Evolutionary conservation across 495 filamentous ascomycete species (phyloP).

Genomic region (Aspergillus cavernicola): DNA sequence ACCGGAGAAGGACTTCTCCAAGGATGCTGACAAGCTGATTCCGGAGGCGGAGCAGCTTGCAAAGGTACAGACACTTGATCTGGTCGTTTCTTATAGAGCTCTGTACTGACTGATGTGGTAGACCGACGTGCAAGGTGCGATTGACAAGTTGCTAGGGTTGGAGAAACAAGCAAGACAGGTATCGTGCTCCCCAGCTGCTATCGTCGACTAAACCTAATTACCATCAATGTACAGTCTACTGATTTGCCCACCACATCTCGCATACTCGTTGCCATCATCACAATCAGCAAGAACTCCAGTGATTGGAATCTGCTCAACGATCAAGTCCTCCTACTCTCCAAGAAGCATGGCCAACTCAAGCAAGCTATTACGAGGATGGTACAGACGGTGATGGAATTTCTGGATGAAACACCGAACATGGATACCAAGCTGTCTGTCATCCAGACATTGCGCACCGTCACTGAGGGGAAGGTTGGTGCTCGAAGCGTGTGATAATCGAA

Average conservation of each 20-base stretch:
- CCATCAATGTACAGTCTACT: slow-evolving; percentile 59
- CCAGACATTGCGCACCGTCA: slow-evolving; percentile 91
- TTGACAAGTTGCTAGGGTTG: slow-evolving; percentile 85
- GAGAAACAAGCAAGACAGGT: slow-evolving; percentile 98
- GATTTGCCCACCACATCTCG: slow-evolving; percentile 93
- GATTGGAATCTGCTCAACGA: slow-evolving; percentile 95
- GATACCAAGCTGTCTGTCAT: slow-evolving; percentile 91
- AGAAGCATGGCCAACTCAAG: slow-evolving; percentile 99
- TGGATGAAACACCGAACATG: slow-evolving; percentile 73
- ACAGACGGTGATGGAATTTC: slow-evolving; percentile 87
- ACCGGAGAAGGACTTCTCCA: slow-evolving; percentile 75
- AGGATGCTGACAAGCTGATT: slow-evolving; percentile 87
- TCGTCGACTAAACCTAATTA: not conserved
- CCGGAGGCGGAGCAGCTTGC: slow-evolving; percentile 84
- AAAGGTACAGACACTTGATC: slow-evolving; percentile 58
- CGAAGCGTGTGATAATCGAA: not conserved
- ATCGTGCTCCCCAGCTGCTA: slow-evolving; percentile 6
- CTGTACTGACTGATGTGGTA: slow-evolving; percentile 31
- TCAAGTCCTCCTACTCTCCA: slow-evolving; percentile 90
- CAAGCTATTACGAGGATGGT: slow-evolving; percentile 99
- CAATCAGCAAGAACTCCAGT: slow-evolving; percentile 85
- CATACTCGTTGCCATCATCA: slow-evolving; percentile 80
- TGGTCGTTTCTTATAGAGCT: not conserved
- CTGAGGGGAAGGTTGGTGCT: slow-evolving; percentile 80
- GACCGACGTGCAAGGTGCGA: slow-evolving; percentile 76